Base-by-base conservation (phyloP, 2,329 filamentous ascomycete genomes). In the Pseudogymnoascus sp. region DNA sequence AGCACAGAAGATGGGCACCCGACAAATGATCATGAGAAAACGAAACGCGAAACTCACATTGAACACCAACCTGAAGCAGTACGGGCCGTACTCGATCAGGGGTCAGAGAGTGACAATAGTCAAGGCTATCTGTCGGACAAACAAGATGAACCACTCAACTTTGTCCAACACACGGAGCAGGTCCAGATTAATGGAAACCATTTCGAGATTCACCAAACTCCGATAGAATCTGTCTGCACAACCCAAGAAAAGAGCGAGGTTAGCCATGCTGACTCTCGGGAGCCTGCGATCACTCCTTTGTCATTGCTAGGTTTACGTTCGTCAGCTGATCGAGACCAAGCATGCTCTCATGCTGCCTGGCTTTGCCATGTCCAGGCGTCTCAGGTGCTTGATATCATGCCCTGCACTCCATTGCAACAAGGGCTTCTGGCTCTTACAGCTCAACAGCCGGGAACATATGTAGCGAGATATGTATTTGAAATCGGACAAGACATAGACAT, bases 391-490 rank as follows among this genome's bases (percentile, higher is more conserved):
- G 76, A 77, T 62, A 67, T 76, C 0, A 77, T 74, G 40, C 75
- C 75, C 1, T 73, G 71, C 65, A 71, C 74, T 4, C 67, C 71
- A 3, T 64, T 74, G 7, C 76, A 78, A 47, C 72, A 74, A 65
- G 72, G 72, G 0, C 65, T 78, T 0, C 64, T 78, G 21, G 70
- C 74, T 1, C 50, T 57, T 33, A 64, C 77, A 8, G 70, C 75
- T 5, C 61, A 68, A 23, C 70, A 71, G 21, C 36, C 65, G 1
- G 74, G 71, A 6, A 66, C 69, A 3, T 78, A 77, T 47, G 68
- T 76, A 13, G 69, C 71, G 2, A 71, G 71, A 53, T 60, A 36
- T 40, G 36, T 68, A 19, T 64, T 62, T 44, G 28, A 21, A 31
- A 10, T 65, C 19, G 38, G 53, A 19, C 10, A n/a, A 13, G 33